These are phyloP conservation scores for Alloteropsis semialata DNA, from an alignment of 176 grass and related monocot species.

Conservation along the genomic window DNA sequence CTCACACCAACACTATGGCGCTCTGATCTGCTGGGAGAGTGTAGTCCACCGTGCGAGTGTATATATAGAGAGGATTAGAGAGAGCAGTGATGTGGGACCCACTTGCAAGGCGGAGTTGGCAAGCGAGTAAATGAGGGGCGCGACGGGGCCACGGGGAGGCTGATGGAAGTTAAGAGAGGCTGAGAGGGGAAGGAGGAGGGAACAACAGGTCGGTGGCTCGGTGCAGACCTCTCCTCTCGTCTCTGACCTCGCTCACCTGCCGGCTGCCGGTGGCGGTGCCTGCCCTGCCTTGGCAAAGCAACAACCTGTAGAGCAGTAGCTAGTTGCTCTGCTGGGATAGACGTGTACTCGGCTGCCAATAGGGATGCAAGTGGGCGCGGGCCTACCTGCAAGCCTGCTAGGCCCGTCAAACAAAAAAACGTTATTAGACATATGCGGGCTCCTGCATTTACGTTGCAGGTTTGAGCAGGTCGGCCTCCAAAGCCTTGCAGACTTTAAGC, in stretches of 20 bases:
- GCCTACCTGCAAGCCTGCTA: no score
- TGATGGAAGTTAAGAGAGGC: conserved; percentile 7
- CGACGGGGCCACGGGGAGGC: background rate
- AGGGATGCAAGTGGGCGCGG: no score
- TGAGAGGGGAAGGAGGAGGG: background rate
- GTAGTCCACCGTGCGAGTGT: background rate
- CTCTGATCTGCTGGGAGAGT: background rate
- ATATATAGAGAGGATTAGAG: background rate
- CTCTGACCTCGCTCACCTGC: background rate
- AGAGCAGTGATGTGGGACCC: background rate
- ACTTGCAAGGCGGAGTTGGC: conserved; percentile 6
- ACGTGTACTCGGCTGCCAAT: no score
- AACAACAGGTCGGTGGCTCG: background rate
- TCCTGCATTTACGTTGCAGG: no score
- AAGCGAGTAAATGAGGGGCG: conserved; percentile 21
- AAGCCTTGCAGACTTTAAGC: no score
- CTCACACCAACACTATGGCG: background rate
- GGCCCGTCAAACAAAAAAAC: no score
- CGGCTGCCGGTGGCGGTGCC: background rate
- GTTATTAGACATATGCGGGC: no score
- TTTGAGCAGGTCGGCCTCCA: no score
- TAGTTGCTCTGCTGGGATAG: background rate
- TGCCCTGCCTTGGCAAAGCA: conserved; percentile 7
- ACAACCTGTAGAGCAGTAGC: background rate
- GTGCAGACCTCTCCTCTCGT: no score